phyloP scores from a whole-genome alignment of 306 rosid species.

The Vigna angularis region DNA sequence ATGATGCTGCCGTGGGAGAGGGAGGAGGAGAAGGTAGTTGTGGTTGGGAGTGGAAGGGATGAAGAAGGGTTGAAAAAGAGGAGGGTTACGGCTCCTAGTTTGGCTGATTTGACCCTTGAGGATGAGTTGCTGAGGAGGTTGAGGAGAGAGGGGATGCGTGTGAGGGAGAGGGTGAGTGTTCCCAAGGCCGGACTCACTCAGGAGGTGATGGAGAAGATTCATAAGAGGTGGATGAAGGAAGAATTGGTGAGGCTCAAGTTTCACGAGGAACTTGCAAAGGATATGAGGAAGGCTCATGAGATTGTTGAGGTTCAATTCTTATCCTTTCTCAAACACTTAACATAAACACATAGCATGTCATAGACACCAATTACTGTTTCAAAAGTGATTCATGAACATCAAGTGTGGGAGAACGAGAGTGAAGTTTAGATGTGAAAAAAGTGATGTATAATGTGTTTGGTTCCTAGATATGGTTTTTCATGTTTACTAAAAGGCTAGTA shows the following conservation, averaged over 20 bases:
- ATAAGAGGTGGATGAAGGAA: slow-evolving; percentile 83
- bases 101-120: slow-evolving; percentile 93
- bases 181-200: slow-evolving; percentile 92
- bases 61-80: slow-evolving; percentile 65
- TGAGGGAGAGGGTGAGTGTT: slow-evolving; percentile 76
- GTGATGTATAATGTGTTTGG: background rate
- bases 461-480: background rate
- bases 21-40: slow-evolving; percentile 45
- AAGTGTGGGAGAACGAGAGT: background rate
- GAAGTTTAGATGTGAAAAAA: background rate
- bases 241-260: slow-evolving; percentile 96
- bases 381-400: background rate
- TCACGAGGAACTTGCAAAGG: slow-evolving; percentile 87
- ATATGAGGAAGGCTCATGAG: slow-evolving; percentile 91
- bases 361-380: background rate
- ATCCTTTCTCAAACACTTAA: background rate
- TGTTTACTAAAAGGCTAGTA: background rate
- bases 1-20: slow-evolving; percentile 54
- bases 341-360: background rate
- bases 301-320: slow-evolving; percentile 73
- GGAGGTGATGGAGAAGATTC: slow-evolving; percentile 90
- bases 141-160: slow-evolving; percentile 83
- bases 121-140: slow-evolving; percentile 87
- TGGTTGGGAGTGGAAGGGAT: background rate
- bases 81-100: slow-evolving; percentile 42